These are phyloP conservation scores for Aspergillus jensenii DNA, from an alignment of 2,329 filamentous ascomycete species.

Conservation along the genomic window DNA sequence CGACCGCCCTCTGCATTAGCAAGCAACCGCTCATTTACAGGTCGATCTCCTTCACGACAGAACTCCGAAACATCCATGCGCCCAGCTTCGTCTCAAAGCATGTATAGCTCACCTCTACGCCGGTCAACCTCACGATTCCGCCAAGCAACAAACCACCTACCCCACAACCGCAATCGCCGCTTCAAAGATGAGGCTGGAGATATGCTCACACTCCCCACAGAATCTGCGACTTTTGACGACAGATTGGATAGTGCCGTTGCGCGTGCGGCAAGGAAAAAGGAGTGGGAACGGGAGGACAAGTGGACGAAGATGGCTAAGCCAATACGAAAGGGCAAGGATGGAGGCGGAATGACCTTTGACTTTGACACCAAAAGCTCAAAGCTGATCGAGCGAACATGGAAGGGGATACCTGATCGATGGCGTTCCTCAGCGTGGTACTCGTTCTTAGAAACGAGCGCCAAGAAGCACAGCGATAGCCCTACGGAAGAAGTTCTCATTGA, in stretches of 20 bases:
- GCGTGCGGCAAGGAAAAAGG: slow-evolving; percentile 56
- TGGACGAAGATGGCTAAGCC: slow-evolving; percentile 66
- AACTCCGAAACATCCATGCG: slow-evolving; percentile 45
- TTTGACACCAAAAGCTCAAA: slow-evolving; percentile 84
- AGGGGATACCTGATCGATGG: slow-evolving; percentile 96
- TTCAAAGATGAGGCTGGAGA: slow-evolving; percentile 61
- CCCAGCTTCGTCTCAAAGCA: slow-evolving; percentile 49
- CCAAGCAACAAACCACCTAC: slow-evolving; percentile 53
- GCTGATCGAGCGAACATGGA: slow-evolving; percentile 90
- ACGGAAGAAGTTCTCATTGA: slow-evolving; percentile 71
- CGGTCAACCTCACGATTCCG: slow-evolving; percentile 48
- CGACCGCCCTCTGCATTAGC: slow-evolving; percentile 51
- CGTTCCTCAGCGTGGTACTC: slow-evolving; percentile 91
- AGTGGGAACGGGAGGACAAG: slow-evolving; percentile 63
- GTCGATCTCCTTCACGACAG: slow-evolving; percentile 40
- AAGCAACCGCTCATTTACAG: slow-evolving; percentile 44
- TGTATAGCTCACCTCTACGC: slow-evolving; percentile 41
- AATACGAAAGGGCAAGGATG: slow-evolving; percentile 45
- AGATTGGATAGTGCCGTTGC: slow-evolving; percentile 50
- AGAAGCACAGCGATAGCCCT: slow-evolving; percentile 59
- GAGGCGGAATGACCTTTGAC: slow-evolving; percentile 66
- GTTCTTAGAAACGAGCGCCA: slow-evolving; percentile 78
- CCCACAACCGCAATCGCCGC: slow-evolving; percentile 54
- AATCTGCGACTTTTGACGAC: slow-evolving; percentile 48
- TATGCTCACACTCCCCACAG: slow-evolving; percentile 62